phyloP scores from a whole-genome alignment of 352 stramenopile genomes.

The Globisporangium splendens region DNA sequence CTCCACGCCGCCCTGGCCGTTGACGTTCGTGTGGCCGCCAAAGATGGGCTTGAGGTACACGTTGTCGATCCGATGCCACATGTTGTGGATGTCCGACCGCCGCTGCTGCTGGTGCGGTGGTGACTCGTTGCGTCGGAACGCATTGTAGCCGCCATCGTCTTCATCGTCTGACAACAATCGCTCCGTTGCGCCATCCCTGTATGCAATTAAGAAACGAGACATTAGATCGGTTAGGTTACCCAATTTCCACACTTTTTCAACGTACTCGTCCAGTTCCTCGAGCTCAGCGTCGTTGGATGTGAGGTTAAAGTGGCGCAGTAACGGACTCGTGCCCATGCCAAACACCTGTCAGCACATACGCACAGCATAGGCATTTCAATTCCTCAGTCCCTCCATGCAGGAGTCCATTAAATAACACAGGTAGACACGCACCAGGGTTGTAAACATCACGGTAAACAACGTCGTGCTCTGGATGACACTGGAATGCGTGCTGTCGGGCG shows the following conservation, averaged over 20 bases:
- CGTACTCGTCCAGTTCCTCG: constrained; percentile 48
- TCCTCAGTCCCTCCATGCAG: no score
- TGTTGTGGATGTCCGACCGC: constrained; percentile 43
- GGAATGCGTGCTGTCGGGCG: constrained; percentile 43
- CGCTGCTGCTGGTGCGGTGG: constrained; percentile 25
- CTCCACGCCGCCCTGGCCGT: constrained; percentile 1
- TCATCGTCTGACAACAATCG: constrained; percentile 50
- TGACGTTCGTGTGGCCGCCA: constrained; percentile 25
- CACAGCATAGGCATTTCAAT: no score
- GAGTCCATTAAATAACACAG: neutral
- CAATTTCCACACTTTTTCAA: constrained; percentile 5
- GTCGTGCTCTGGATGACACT: constrained; percentile 77
- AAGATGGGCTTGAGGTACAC: constrained; percentile 76
- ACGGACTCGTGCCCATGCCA: constrained; percentile 66
- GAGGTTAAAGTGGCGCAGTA: constrained; percentile 57
- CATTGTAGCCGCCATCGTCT: constrained; percentile 44
- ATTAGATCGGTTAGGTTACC: neutral
- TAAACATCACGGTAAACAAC: constrained; percentile 82
- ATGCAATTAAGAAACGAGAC: constrained; percentile 3
- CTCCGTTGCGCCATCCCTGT: constrained; percentile 41
- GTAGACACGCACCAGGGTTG: constrained; percentile 44
- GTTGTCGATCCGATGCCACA: constrained; percentile 66
- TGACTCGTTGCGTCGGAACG: constrained; percentile 26
- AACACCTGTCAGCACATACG: constrained; percentile 39
- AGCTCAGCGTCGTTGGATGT: constrained; percentile 36